Evolutionary conservation across 2,329 filamentous ascomycete species (phyloP).

Genomic region (Ilyonectria robusta): DNA sequence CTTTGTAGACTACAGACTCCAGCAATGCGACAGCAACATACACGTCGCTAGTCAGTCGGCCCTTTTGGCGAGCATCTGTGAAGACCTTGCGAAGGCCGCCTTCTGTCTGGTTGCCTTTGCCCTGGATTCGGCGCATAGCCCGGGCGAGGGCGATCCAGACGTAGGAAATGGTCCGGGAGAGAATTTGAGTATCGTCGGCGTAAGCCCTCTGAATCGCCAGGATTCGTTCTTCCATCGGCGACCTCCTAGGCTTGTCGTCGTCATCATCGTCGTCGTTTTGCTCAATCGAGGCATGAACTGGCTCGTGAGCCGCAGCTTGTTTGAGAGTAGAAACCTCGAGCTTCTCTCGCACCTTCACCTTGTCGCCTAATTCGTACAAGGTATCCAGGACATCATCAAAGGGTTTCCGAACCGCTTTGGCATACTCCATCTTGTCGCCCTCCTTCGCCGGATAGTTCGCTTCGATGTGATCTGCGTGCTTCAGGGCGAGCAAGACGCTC

Average conservation of each 20-base stretch:
- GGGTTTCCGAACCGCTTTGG: slow-evolving; percentile 83
- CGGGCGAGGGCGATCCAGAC: slow-evolving; percentile 96
- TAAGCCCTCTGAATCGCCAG: slow-evolving; percentile 76
- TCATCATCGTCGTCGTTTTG: slow-evolving; percentile 68
- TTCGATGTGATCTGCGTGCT: slow-evolving; percentile 90
- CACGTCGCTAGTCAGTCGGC: slow-evolving; percentile 92
- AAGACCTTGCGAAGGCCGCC: slow-evolving; percentile 93
- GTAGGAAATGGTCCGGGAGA: slow-evolving; percentile 90
- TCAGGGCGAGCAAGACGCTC: slow-evolving; percentile 90
- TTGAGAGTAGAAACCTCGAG: slow-evolving; percentile 71
- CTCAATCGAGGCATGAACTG: slow-evolving; percentile 57
- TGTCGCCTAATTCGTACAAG: slow-evolving; percentile 88
- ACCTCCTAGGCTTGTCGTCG: slow-evolving; percentile 58
- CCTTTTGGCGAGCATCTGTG: slow-evolving; percentile 87
- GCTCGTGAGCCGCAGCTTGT: slow-evolving; percentile 61
- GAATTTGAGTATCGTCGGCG: slow-evolving; percentile 78
- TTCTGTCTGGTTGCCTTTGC: slow-evolving; percentile 74
- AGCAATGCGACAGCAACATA: slow-evolving; percentile 95
- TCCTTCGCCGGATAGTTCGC: slow-evolving; percentile 83
- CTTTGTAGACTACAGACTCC: slow-evolving; percentile 96
- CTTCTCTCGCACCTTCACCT: slow-evolving; percentile 75
- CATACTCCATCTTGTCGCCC: slow-evolving; percentile 82
- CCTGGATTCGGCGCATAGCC: slow-evolving; percentile 94
- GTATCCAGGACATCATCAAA: slow-evolving; percentile 88
- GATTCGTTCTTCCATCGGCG: slow-evolving; percentile 76